A percentile compares a stretch with the other conserved stretches of the same genome.
Evolutionary conservation across 148 eudicot genomes (phyloP).

Genomic region (Fallopia convolvulus): DNA sequence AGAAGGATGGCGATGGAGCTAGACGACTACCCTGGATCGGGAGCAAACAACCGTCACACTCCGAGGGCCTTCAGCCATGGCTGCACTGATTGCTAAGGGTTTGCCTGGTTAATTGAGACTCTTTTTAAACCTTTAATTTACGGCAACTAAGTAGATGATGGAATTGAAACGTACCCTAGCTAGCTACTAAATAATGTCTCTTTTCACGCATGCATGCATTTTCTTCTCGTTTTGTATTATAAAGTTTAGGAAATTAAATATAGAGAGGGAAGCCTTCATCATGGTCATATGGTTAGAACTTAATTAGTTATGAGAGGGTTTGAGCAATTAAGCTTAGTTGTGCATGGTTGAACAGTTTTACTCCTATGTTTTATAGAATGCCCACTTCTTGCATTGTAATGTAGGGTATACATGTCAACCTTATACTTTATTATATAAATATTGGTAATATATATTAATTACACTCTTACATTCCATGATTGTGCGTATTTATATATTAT

Average conservation of each 20-base stretch:
- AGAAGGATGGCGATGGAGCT: constrained; percentile 29
- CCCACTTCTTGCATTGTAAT: background rate
- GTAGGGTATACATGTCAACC: background rate
- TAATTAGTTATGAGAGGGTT: background rate
- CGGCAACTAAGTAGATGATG: no score
- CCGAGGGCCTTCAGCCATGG: constrained; percentile 23
- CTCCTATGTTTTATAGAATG: background rate
- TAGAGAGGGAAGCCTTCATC: background rate
- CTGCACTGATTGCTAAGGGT: background rate
- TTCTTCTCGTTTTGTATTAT: background rate
- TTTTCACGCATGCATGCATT: background rate
- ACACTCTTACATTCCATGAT: background rate
- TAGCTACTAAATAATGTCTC: background rate
- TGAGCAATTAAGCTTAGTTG: no score
- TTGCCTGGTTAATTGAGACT: background rate
- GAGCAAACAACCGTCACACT: constrained; percentile 69
- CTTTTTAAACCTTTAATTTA: no score
- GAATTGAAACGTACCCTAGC: no score
- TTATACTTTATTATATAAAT: no score
- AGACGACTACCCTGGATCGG: constrained; percentile 72
- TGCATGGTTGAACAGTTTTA: background rate
- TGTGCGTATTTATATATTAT: background rate
- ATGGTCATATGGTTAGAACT: no score
- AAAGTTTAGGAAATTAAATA: no score
- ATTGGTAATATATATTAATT: no score